Conservation (phyloP, 2,329 filamentous ascomycete species). For the Phaeosphaeria sp. region DNA sequence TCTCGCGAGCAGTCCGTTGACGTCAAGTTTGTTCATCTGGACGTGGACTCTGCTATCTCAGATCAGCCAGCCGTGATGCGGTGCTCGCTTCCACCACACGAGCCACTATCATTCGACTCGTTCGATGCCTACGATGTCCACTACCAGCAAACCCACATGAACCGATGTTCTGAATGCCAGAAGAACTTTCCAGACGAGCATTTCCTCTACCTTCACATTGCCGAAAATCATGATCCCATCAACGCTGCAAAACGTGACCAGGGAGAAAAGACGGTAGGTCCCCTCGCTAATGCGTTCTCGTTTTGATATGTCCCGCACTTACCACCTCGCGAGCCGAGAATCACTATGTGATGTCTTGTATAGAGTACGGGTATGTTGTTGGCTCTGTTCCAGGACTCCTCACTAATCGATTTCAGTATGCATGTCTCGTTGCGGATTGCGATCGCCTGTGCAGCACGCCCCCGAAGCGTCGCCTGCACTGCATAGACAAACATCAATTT, state of each 20-base stretch:
- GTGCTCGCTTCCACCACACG: constrained; percentile 84
- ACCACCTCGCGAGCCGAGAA: background rate
- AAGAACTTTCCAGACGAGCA: constrained; percentile 88
- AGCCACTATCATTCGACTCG: constrained; percentile 72
- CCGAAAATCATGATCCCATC: constrained; percentile 89
- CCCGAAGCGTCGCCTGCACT: constrained; percentile 80
- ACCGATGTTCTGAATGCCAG: constrained; percentile 83
- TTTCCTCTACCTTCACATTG: constrained; percentile 82
- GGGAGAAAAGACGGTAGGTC: constrained; percentile 85
- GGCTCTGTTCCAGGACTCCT: background rate
- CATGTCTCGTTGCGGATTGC: constrained; percentile 89
- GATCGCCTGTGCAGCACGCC: constrained; percentile 83
- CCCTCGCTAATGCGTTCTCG: constrained; percentile 4
- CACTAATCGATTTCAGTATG: constrained; percentile 63
- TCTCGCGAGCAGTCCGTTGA: constrained; percentile 36
- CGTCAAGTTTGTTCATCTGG: constrained; percentile 62
- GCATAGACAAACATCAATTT: constrained; percentile 94
- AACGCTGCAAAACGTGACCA: constrained; percentile 73
- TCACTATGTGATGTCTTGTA: background rate
- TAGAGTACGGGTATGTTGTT: constrained; percentile 11
- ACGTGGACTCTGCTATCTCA: constrained; percentile 45
- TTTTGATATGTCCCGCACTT: constrained; percentile 2
- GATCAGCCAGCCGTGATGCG: constrained; percentile 64
- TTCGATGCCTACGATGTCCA: constrained; percentile 87
- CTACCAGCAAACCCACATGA: constrained; percentile 79